These are phyloP conservation scores for Boletus insuetus DNA, from an alignment of 768 basidiomycete species.

Conservation along the genomic window DNA sequence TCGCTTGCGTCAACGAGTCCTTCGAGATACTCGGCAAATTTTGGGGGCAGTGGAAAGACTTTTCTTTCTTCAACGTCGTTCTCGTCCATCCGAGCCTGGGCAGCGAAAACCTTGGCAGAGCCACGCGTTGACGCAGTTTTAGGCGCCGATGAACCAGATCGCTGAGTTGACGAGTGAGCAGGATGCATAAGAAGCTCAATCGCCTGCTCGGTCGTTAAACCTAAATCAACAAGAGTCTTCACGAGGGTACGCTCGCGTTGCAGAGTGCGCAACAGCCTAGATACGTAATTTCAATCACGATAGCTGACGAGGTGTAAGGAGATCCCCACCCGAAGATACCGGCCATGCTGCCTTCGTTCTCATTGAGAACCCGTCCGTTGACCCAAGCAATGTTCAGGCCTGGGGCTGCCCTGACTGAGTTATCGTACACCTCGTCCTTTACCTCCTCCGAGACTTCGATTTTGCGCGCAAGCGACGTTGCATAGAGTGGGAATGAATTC, in stretches of 20 bases:
- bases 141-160: conserved; percentile 18
- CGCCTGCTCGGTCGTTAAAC: conserved; percentile 61
- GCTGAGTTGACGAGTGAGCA: conserved; percentile 52
- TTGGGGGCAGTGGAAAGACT: conserved; percentile 74
- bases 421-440: conserved; percentile 52
- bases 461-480: conserved; percentile 67
- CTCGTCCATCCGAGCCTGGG: background rate
- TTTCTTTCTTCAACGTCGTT: conserved; percentile 55
- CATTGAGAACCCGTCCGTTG: conserved; percentile 65
- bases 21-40: conserved; percentile 38
- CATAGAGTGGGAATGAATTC: conserved; percentile 90
- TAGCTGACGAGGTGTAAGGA: background rate
- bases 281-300: conserved; percentile 1
- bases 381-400: conserved; percentile 70
- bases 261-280: conserved; percentile 64
- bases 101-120: conserved; percentile 10
- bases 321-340: conserved; percentile 48
- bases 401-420: conserved; percentile 49
- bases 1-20: conserved; percentile 93
- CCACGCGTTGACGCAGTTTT: background rate
- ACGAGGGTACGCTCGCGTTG: conserved; percentile 70
- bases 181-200: conserved; percentile 72
- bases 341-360: conserved; percentile 61
- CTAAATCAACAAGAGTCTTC: conserved; percentile 54
- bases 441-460: conserved; percentile 53